Evolutionary conservation across 202 grass and related monocot genomes (phyloP), one percentile per base, ranked within the genome.

Genomic region (Hordeum pubiflorum): DNA sequence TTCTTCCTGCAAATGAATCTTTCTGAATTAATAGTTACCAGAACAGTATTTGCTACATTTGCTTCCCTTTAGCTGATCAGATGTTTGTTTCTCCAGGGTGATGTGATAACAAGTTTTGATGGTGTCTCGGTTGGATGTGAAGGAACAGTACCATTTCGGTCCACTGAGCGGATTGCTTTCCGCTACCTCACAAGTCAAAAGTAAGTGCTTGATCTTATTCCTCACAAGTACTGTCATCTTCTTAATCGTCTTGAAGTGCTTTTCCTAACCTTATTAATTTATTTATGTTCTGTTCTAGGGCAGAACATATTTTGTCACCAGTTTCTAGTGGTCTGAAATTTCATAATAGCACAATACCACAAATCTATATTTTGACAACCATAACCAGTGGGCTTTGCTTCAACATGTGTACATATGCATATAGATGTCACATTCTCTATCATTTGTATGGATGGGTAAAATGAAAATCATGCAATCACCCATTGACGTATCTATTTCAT

Each of bases 51-150:
- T 67, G 26, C 44, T 83, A 37, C 69, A 84, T 55, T 73, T 81
- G 21, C 52, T 80, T 74, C 14, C 34, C 21, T 50, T 65, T 63
- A 70, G 62, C 29, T 88, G 63, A 80, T 40, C 55, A 26, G 39
- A 2, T 34, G 75, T 56, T 79, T 87, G n/a, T 68, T 57, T 94
- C 20, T 79, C 65, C 85, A 98, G 95, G 95, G 95, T 52, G 95
- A 98, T 83, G 95, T 98, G 67, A 91, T 98, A 89, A 83, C 92
- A 68, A 98, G 95, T 81, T 98, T 98, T 85, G 95, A 98, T 85
- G 92, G 88, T 72, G 72, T 87, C 24, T 1, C 80, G 32, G 88
- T 98, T 69, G 95, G 95, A 82, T 93, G 87, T 78, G 95, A 98
- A 91, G 95, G 92, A 85, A 98, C 95, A 50, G 90, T 98, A 65